Evolutionary conservation across 2,329 filamentous ascomycete genomes (phyloP).

Genomic region (Colletotrichum coccodes): DNA sequence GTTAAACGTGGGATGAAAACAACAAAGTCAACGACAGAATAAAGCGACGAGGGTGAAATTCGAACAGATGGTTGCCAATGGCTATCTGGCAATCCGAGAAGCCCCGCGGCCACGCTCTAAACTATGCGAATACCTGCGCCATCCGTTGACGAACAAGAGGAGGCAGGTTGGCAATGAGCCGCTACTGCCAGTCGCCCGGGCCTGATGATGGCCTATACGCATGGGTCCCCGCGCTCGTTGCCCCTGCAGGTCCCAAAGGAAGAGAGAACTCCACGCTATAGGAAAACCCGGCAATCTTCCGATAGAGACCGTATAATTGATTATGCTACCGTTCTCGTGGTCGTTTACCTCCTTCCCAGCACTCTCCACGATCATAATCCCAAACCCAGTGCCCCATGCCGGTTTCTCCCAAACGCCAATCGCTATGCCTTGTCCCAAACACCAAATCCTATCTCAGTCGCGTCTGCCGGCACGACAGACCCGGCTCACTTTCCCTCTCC

Average conservation of each 20-base stretch:
- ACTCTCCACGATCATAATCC: background rate
- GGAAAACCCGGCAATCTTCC: background rate
- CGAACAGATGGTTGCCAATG: background rate
- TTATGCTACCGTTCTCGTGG: background rate
- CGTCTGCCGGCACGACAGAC: background rate
- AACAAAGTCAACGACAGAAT: too few species aligned
- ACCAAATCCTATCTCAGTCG: background rate
- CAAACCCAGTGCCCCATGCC: background rate
- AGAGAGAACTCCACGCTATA: background rate
- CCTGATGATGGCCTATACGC: background rate
- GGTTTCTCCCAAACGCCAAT: conserved; percentile 18
- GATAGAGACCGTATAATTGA: background rate
- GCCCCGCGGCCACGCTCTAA: too few species aligned
- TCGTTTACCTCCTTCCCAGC: background rate
- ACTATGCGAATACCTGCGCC: background rate
- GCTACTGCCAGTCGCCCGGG: too few species aligned
- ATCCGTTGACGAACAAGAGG: background rate
- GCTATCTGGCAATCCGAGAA: too few species aligned
- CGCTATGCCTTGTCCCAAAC: conserved; percentile 22
- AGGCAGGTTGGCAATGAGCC: background rate
- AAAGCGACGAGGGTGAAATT: background rate
- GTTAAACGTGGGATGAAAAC: too few species aligned
- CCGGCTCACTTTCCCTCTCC: conserved; percentile 19
- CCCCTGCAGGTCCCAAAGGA: too few species aligned
- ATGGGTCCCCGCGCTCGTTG: too few species aligned